These are phyloP conservation scores for Diaporthe vaccinii DNA, from an alignment of 2,329 filamentous ascomycete species.

Conservation along the genomic window DNA sequence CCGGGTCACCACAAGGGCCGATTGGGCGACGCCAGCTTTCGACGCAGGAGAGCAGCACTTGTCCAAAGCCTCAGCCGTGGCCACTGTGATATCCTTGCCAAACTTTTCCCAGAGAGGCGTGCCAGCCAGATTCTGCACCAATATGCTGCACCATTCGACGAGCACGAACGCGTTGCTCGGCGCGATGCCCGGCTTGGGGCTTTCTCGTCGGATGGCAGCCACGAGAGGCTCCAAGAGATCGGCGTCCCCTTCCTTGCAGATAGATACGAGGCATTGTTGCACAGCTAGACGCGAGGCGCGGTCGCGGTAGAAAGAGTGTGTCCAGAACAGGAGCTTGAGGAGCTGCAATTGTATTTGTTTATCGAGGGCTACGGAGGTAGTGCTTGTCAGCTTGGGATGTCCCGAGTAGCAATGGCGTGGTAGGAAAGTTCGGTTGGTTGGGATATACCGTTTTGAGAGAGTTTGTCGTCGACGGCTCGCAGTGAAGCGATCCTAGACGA, in stretches of 20 bases:
- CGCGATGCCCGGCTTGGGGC: constrained; percentile 82
- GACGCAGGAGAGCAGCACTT: constrained; percentile 78
- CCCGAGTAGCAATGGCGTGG: constrained; percentile 4
- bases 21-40: constrained; percentile 76
- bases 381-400: constrained; percentile 35
- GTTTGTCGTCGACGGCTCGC: constrained; percentile 67
- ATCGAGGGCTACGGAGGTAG: constrained; percentile 57
- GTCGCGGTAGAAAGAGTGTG: constrained; percentile 89
- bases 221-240: constrained; percentile 75
- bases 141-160: constrained; percentile 87
- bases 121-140: constrained; percentile 79
- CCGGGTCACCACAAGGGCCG: constrained; percentile 82
- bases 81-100: constrained; percentile 74
- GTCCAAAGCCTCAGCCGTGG: constrained; percentile 81
- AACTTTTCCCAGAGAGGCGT: constrained; percentile 74
- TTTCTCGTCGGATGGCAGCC: constrained; percentile 77
- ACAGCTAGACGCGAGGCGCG: constrained; percentile 86
- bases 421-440: constrained; percentile 21
- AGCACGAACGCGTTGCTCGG: constrained; percentile 87
- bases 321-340: constrained; percentile 84
- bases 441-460: constrained; percentile 66
- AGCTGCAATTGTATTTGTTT: constrained; percentile 66
- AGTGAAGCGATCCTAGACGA: constrained; percentile 67
- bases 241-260: constrained; percentile 69
- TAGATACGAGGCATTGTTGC: constrained; percentile 80